Evolutionary conservation across 2,329 filamentous ascomycete genomes (phyloP).

Genomic region (Fusarium ambrosium): DNA sequence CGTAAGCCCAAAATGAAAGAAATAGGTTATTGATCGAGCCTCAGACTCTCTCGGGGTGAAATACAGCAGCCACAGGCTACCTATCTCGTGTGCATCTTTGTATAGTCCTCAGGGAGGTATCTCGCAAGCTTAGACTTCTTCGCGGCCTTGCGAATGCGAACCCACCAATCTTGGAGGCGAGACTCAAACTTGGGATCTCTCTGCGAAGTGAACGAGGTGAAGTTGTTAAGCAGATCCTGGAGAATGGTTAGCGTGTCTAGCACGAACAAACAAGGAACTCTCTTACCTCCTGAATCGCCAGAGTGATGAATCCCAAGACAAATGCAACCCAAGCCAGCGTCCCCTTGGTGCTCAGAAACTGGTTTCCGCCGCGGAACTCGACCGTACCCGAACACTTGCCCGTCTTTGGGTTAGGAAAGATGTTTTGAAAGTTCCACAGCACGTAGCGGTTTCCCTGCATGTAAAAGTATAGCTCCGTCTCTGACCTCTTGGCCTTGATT

Average conservation of each 20-base stretch:
- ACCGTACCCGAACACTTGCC: constrained; percentile 55
- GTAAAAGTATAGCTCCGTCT: constrained; percentile 53
- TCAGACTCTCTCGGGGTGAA: neutral
- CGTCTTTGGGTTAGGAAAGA: constrained; percentile 54
- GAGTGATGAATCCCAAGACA: constrained; percentile 55
- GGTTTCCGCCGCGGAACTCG: constrained; percentile 57
- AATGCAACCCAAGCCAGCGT: constrained; percentile 57
- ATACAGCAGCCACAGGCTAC: constrained; percentile 24
- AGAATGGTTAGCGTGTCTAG: constrained; percentile 10
- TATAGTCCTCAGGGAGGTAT: constrained; percentile 52
- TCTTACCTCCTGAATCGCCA: constrained; percentile 54
- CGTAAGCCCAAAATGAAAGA: neutral
- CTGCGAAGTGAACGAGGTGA: constrained; percentile 45
- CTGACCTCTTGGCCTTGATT: constrained; percentile 44
- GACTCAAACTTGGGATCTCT: constrained; percentile 48
- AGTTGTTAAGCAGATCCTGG: constrained; percentile 51
- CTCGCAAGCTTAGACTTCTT: constrained; percentile 53
- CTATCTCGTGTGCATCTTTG: constrained; percentile 51
- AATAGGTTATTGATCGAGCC: neutral
- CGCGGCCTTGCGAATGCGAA: constrained; percentile 50
- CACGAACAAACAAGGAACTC: neutral
- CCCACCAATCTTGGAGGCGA: constrained; percentile 53
- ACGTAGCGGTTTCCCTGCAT: constrained; percentile 58
- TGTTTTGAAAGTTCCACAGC: constrained; percentile 58
- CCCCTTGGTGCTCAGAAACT: constrained; percentile 55